Evolutionary conservation across 2,329 filamentous ascomycete species (phyloP).

Genomic region (Stachybotrys echinatus): DNA sequence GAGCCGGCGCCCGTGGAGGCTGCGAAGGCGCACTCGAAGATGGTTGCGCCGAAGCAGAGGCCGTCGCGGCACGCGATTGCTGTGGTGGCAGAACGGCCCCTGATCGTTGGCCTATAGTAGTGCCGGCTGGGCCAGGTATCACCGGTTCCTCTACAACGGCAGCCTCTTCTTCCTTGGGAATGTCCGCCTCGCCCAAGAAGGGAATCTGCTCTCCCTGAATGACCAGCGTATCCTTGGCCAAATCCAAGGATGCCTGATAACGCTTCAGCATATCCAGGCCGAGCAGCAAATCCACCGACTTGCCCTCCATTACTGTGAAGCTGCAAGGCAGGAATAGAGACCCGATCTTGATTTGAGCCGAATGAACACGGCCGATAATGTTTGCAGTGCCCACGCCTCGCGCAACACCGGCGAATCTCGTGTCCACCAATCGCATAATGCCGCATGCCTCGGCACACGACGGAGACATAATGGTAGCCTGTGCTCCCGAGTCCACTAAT

Average conservation of each 20-base stretch:
- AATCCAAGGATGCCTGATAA: slow-evolving; percentile 88
- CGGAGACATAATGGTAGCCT: slow-evolving; percentile 98
- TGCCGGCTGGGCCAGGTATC: slow-evolving; percentile 81
- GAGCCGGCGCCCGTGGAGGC: slow-evolving; percentile 15
- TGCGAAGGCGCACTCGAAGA: slow-evolving; percentile 10
- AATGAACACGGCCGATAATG: slow-evolving; percentile 92
- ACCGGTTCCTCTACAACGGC: slow-evolving; percentile 73
- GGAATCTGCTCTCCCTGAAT: slow-evolving; percentile 85
- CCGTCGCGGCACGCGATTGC: slow-evolving; percentile 10
- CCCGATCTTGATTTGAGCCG: slow-evolving; percentile 91
- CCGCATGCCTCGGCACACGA: slow-evolving; percentile 84
- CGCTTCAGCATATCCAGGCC: slow-evolving; percentile 96
- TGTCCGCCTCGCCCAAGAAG: slow-evolving; percentile 89
- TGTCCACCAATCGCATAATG: slow-evolving; percentile 94
- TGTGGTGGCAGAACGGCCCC: slow-evolving; percentile 58
- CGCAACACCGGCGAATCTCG: slow-evolving; percentile 85
- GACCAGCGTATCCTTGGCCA: slow-evolving; percentile 76
- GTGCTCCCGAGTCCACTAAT: slow-evolving; percentile 93
- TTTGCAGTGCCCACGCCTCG: slow-evolving; percentile 90
- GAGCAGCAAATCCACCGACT: slow-evolving; percentile 87
- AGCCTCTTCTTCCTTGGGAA: slow-evolving; percentile 81
- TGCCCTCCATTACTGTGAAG: slow-evolving; percentile 99
- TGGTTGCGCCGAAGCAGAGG: slow-evolving; percentile 14
- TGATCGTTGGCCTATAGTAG: slow-evolving; percentile 76
- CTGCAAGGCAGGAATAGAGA: slow-evolving; percentile 83